Evolutionary conservation across 1,284 basidiomycete genomes (phyloP).

Genomic region (Mycosarcoma mackinlayi): DNA sequence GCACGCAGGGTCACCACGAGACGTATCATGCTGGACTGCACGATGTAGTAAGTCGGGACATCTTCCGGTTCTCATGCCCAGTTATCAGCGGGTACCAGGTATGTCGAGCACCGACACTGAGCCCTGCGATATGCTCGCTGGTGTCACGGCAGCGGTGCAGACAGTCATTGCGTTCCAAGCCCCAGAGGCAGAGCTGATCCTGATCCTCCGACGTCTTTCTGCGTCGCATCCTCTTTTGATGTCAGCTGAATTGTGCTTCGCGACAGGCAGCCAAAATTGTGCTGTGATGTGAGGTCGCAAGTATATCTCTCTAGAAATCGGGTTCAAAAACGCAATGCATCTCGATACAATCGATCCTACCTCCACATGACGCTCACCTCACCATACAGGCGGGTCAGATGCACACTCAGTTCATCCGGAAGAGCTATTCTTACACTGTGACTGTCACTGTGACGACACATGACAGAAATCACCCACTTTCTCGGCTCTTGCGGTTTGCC

Average conservation of each 20-base stretch:
- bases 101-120: too few species aligned
- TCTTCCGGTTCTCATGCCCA: too few species aligned
- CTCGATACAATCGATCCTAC: neutral
- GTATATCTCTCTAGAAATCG: neutral
- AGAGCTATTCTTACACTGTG: constrained; percentile 2
- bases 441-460: constrained; percentile 7
- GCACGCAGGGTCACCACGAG: too few species aligned
- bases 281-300: neutral
- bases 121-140: too few species aligned
- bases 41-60: too few species aligned
- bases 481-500: neutral
- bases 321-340: neutral
- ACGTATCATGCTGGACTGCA: too few species aligned
- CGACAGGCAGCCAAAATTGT: neutral
- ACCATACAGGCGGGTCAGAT: neutral
- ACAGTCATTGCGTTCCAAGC: too few species aligned
- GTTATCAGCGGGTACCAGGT: too few species aligned
- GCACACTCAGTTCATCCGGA: constrained; percentile 1
- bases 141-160: too few species aligned
- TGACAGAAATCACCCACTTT: neutral
- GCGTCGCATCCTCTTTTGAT: neutral
- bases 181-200: too few species aligned
- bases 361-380: constrained; percentile 11
- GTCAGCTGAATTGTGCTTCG: constrained; percentile 16
- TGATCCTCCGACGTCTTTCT: neutral